Percentiles rank a stretch among this genome's conserved stretches.
Conservation (phyloP, 768 basidiomycete species). For the Serpula lacrymans region DNA sequence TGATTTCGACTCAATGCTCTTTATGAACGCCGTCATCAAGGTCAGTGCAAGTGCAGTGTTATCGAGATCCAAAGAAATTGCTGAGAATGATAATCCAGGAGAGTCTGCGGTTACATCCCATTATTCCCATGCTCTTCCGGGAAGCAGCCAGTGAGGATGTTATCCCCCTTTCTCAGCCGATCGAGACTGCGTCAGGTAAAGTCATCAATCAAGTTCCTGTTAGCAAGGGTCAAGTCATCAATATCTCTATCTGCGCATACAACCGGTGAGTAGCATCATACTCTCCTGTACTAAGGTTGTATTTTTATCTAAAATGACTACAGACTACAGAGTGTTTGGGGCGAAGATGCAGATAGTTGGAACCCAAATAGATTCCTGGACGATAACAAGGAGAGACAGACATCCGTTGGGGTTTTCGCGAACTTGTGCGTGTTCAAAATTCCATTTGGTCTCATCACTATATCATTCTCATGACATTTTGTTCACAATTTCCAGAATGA, state of each 20-base stretch:
- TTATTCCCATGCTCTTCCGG: slow-evolving; percentile 24
- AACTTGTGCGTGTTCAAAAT: slow-evolving; percentile 7
- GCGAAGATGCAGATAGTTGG: slow-evolving; percentile 18
- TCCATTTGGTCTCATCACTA: neutral
- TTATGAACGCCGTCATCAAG: slow-evolving; percentile 31
- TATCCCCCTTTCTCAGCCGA: slow-evolving; percentile 29
- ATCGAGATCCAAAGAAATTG: neutral
- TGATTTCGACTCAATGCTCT: slow-evolving; percentile 32
- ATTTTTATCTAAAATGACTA: neutral
- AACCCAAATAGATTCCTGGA: slow-evolving; percentile 16
- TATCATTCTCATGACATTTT: neutral
- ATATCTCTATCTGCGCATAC: slow-evolving; percentile 18
- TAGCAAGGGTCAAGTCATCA: slow-evolving; percentile 14
- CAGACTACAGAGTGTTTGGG: slow-evolving; percentile 13
- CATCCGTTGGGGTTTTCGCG: slow-evolving; percentile 7
- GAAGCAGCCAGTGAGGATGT: slow-evolving; percentile 26
- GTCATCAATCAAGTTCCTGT: slow-evolving; percentile 15
- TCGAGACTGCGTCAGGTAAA: slow-evolving; percentile 21
- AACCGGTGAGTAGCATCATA: slow-evolving; percentile 22
- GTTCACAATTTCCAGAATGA: slow-evolving; percentile 6
- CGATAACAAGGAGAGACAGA: neutral
- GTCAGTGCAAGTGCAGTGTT: slow-evolving; percentile 13
- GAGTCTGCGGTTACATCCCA: slow-evolving; percentile 28
- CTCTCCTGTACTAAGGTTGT: neutral
- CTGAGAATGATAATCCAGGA: slow-evolving; percentile 13